Evolutionary conservation across 805 yeast genomes (phyloP), one percentile per base, ranked within the genome.

Genomic region (Diddensiella caesifluorescens): DNA sequence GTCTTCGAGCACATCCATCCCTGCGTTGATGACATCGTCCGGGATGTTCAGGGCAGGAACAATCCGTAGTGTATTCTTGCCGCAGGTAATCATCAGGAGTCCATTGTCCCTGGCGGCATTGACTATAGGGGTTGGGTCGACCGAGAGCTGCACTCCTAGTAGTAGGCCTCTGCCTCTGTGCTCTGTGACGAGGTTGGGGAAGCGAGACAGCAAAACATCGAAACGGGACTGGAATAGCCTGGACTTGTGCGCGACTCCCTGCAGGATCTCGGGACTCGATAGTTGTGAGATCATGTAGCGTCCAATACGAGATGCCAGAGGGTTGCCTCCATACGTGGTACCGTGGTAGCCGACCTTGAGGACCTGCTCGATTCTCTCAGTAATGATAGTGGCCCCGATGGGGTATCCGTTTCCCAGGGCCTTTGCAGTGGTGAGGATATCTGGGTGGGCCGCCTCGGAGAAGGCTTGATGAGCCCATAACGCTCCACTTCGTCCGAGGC

Each of bases 401-500:
- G 98, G 98, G 70, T 77, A 86, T 10, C 98, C 98, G 59, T 90
- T 92, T 47, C 97, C 98, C 35, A 92, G 69, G 2, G 97, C 97
- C 64, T 92, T 92, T 37, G 98, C 98, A 74, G 81, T 76, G 16
- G 97, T 90, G 34, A 90, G 62, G 45, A 92, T 86, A 63, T 92
- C 98, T 2, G 98, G 98, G 58, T 87, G 95, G 0, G 92, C 95
- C 45, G 78, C 84, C 36, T 68, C 62, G 29, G 92, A 89, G 38
- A 83, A 67, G 45, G 74, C 68, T 31, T 78, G 69, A 60, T 90
- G 98, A 0, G 97, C 95, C 98, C 98, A 90, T 30, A 92, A 68
- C 47, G 77, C 74, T 34, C 97, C 97, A 0, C 95, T 73, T 62
- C 98, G 80, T 13, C 96, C 95, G 53, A 90, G 71, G 13, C 98